These are phyloP conservation scores for Lablab purpureus DNA, from an alignment of 306 rosid genomes.

Conservation along the genomic window DNA sequence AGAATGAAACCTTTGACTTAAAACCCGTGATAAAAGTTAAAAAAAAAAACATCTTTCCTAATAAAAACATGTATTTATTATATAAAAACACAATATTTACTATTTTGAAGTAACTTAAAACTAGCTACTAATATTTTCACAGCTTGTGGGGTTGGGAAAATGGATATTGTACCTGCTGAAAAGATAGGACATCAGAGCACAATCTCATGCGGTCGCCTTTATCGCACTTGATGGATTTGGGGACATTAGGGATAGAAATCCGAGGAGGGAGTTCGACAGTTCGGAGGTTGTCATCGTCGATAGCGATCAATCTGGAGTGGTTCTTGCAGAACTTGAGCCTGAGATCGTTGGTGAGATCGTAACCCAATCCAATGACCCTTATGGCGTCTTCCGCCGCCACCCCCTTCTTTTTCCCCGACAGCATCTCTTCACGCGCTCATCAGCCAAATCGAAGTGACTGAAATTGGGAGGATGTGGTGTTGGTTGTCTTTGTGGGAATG, in stretches of 20 bases:
- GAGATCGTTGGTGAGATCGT: constrained; percentile 72
- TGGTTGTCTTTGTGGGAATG: not conserved
- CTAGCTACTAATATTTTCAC: not conserved
- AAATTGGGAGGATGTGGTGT: not conserved
- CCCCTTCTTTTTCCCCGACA: constrained; percentile 21
- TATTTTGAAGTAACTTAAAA: not conserved
- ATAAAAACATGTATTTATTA: too few relatives aligned
- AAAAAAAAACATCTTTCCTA: not conserved
- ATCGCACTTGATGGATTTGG: constrained; percentile 83
- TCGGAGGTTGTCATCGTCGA: constrained; percentile 53
- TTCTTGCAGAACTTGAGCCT: constrained; percentile 68
- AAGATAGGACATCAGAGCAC: constrained; percentile 78
- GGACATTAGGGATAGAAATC: constrained; percentile 66
- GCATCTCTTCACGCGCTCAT: not conserved
- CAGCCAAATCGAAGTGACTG: not conserved
- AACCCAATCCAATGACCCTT: constrained; percentile 65
- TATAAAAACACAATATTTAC: not conserved
- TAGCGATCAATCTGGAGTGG: constrained; percentile 54
- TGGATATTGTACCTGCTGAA: constrained; percentile 67
- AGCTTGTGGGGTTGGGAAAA: not conserved
- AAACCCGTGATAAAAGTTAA: not conserved
- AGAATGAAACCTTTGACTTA: too few relatives aligned
- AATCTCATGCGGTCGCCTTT: constrained; percentile 87
- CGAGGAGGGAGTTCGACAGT: constrained; percentile 68
- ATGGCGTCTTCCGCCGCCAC: constrained; percentile 59